Evolutionary conservation across 345 rosid species (phyloP).

Genomic region (Gossypium stocksii): DNA sequence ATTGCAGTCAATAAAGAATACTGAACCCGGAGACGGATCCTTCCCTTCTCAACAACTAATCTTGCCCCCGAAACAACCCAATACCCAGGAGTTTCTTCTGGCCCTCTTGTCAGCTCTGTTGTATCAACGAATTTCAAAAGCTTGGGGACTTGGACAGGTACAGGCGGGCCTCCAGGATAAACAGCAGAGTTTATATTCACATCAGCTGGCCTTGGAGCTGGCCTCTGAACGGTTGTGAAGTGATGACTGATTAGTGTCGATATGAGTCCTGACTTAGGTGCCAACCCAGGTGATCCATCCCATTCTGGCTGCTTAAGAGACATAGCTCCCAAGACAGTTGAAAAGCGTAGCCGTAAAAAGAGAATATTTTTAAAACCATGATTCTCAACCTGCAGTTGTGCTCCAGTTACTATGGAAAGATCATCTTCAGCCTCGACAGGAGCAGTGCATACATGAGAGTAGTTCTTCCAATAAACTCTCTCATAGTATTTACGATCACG

Average conservation of each 20-base stretch:
- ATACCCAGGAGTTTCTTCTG: constrained; percentile 89
- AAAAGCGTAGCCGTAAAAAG: constrained; percentile 75
- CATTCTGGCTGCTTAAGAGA: constrained; percentile 63
- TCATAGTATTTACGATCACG: constrained; percentile 69
- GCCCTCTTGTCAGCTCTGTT: constrained; percentile 87
- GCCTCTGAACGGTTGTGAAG: constrained; percentile 75
- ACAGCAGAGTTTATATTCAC: constrained; percentile 92
- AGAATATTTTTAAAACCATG: constrained; percentile 80
- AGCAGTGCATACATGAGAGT: constrained; percentile 90
- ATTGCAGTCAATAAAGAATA: constrained; percentile 70
- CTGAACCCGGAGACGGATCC: constrained; percentile 82
- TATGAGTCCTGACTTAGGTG: constrained; percentile 78
- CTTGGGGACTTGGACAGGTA: constrained; percentile 76
- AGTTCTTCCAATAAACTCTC: constrained; percentile 93
- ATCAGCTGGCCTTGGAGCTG: constrained; percentile 73
- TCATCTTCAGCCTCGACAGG: constrained; percentile 84
- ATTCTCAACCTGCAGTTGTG: constrained; percentile 79
- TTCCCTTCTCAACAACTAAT: constrained; percentile 75
- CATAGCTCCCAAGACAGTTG: constrained; percentile 58
- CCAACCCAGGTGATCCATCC: constrained; percentile 83
- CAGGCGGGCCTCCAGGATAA: constrained; percentile 95
- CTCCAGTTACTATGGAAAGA: constrained; percentile 82
- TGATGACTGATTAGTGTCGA: constrained; percentile 91
- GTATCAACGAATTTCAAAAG: constrained; percentile 84
- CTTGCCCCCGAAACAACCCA: constrained; percentile 98